Evolutionary conservation across 345 rosid genomes (phyloP), one percentile per base, ranked within the genome.

Genomic region (Cochlearia excelsa): DNA sequence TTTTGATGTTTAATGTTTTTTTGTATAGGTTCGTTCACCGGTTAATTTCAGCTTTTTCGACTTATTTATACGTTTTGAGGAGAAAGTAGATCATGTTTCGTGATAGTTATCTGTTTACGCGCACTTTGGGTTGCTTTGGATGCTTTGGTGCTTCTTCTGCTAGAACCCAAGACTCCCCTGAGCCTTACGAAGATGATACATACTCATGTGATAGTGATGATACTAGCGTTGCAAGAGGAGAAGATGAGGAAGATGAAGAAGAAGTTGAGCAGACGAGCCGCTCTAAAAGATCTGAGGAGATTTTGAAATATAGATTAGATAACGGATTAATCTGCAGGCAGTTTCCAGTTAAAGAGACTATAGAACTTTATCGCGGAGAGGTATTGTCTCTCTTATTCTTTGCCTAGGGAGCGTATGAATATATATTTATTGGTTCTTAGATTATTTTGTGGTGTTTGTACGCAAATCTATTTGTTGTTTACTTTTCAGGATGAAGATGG

Each of bases 401-500:
- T 54, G 1, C 44, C 45, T 42, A 11, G 30, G 30, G 54, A 65
- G 42, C 16, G 41, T 43, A 43, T n/a, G n/a, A n/a, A n/a, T n/a
- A 9, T 51, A 4, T 42, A 1, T 2, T 29, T 46, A 26, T 39
- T 51, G 58, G 27, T 42, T 46, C 5, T 2, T 41, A 46, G 27
- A 28, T 43, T 11, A 26, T 34, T 1, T 4, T 37, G 4, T 55
- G 16, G 46, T 33, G 37, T 57, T 46, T 26, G n/a, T n/a, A n/a
- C n/a, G 9, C 29, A 37, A 39, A 35, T 31, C 30, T 11, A 61
- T 45, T 51, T 41, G 27, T 59, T 31, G 47, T 10, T 71, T 55
- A 40, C 37, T 74, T 71, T 75, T 45, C 77, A 94, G 99, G 96
- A 94, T 82, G 96, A 94, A 65, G 64, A 87, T 70, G 99, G 99